phyloP scores from a whole-genome alignment of 768 basidiomycete genomes.

The Mycena floridula region DNA sequence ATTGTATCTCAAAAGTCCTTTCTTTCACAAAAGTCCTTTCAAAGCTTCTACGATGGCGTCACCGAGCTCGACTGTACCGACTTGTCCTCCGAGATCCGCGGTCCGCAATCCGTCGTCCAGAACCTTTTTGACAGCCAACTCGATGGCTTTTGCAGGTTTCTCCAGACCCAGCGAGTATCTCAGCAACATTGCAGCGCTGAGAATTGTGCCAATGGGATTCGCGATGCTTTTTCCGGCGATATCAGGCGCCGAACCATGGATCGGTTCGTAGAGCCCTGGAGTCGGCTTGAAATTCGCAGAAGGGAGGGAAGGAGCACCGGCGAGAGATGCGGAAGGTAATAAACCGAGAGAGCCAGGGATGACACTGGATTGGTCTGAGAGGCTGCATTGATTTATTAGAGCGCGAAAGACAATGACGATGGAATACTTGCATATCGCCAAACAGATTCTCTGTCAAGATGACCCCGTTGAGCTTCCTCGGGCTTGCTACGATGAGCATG shows the following conservation, averaged over 20 bases:
- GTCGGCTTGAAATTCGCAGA: conserved; percentile 64
- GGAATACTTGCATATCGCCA: conserved; percentile 81
- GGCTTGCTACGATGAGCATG: conserved; percentile 89
- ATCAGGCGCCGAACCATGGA: conserved; percentile 92
- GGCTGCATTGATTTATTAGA: conserved; percentile 35
- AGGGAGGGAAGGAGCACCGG: conserved; percentile 68
- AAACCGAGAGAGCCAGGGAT: conserved; percentile 97
- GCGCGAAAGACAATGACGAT: conserved; percentile 3
- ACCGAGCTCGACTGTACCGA: conserved; percentile 74
- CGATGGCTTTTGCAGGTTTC: conserved; percentile 78
- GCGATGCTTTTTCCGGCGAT: conserved; percentile 93
- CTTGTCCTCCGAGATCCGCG: conserved; percentile 79
- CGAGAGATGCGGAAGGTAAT: conserved; percentile 92
- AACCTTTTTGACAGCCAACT: conserved; percentile 85
- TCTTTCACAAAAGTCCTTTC: conserved; percentile 51
- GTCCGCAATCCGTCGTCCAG: conserved; percentile 82
- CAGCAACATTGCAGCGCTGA: conserved; percentile 88
- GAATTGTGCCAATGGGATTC: conserved; percentile 92
- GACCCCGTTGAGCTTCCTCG: conserved; percentile 91
- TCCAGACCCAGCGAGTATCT: conserved; percentile 92
- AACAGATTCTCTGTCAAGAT: conserved; percentile 95
- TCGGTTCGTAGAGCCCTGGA: conserved; percentile 92
- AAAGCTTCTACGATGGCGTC: conserved; percentile 76
- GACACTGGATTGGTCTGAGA: conserved; percentile 95
- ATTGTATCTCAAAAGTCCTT: no score